Base-by-base conservation (phyloP, 495 filamentous ascomycete genomes). In the Aspergillus coremiiformis region DNA sequence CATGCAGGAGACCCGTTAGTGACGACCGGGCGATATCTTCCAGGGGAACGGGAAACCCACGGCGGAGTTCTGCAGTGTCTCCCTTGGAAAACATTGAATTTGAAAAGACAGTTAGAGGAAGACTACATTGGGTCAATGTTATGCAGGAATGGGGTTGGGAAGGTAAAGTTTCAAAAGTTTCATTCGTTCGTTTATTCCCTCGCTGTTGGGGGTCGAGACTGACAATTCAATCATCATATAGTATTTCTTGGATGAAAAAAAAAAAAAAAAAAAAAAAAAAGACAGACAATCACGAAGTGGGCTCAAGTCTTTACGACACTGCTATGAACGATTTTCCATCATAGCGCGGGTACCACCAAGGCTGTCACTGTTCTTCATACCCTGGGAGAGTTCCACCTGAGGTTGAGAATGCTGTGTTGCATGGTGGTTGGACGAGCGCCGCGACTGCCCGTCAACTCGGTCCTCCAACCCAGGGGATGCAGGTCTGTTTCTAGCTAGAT, bases 121-220 rank as follows among this genome's bases (percentile, higher is more conserved):
- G 72, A 30, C 68, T 85, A 55, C 86, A 90, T 65, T 90, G 86
- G 86, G 75, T 85, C 11, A 83, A 84, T 49, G 84, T 90, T 41
- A 90, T 90, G 86, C 79, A 80, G 53, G 85, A 89, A 52, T 87
- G 82, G 81, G 71, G 77, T 14, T 90, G 86, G 86, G 86, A 90
- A 77, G 81, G 84, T 87, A 70, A n/a, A n/a, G n/a, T n/a, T n/a
- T n/a, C n/a, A n/a, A n/a, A n/a, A 68, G 75, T 54, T 51, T 53
- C 29, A 39, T 37, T 47, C 10, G 32, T 23, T 23, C 32, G 47
- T 46, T 12, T 27, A 44, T n/a, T 30, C 7, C 9, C 32, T 49
- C 47, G 7, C 22, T 39, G 17, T 10, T 50, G 10, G 11, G n/a
- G 26, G 23, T 12, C 20, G 4, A 33, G 32, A 35, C 26, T 47